A percentile compares a stretch with the other conserved stretches of the same genome.
Evolutionary conservation across 495 filamentous ascomycete genomes (phyloP).

Genomic region (Neurospora africana): DNA sequence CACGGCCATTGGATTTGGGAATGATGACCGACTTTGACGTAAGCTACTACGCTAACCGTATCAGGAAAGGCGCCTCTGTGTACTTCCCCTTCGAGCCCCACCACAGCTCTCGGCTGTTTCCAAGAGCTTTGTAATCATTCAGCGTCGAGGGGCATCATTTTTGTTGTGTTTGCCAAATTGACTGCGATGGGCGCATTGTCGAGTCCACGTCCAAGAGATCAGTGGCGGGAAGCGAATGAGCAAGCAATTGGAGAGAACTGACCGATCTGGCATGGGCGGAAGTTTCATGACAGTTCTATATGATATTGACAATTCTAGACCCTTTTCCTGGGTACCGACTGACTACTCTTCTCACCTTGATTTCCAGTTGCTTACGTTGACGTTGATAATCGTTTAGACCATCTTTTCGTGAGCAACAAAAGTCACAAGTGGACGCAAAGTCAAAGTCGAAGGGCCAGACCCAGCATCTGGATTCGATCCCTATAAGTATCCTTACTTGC

Average conservation of each 20-base stretch:
- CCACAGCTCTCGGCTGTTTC: neutral
- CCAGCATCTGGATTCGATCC: neutral
- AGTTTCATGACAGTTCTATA: conserved; percentile 17
- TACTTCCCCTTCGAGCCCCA: neutral
- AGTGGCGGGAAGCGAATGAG: neutral
- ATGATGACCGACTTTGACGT: conserved; percentile 13
- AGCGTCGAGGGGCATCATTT: neutral
- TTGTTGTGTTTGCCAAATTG: too few relatives aligned
- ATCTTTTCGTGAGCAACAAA: neutral
- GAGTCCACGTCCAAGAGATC: neutral
- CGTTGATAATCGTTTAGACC: neutral
- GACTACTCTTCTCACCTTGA: neutral
- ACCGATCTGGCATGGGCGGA: neutral
- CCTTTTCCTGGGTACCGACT: neutral
- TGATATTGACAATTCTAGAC: neutral
- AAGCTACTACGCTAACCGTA: conserved; percentile 7
- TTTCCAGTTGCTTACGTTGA: neutral
- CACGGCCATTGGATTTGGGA: neutral
- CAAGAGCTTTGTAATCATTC: neutral
- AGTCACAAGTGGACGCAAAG: neutral
- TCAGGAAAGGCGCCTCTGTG: neutral
- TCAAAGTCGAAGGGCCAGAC: neutral
- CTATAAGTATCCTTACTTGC: conserved; percentile 5
- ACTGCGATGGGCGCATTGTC: neutral
- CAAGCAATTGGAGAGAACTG: neutral